A percentile compares a stretch with the other conserved stretches of the same genome.
phyloP scores from a whole-genome alignment of 2,329 filamentous ascomycete genomes.

The Xylaria sp. region DNA sequence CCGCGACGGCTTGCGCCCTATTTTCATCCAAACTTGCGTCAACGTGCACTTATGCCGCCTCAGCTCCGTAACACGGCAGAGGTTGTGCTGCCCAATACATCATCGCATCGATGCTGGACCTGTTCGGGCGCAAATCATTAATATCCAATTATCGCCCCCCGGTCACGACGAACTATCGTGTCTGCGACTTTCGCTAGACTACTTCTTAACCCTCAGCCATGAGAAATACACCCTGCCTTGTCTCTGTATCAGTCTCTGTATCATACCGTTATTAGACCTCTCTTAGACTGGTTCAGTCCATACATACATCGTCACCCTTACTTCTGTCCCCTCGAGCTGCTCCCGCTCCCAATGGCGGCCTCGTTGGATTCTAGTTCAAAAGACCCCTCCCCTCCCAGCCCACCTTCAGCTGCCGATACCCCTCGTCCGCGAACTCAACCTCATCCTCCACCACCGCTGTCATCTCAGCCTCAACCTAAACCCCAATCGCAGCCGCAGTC shows the following conservation, averaged over 20 bases:
- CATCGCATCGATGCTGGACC: constrained; percentile 24
- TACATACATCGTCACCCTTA: not conserved
- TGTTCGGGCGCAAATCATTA: constrained; percentile 26
- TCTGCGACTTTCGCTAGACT: not conserved
- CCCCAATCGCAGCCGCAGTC: constrained; percentile 29
- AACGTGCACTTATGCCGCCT: constrained; percentile 39
- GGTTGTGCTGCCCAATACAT: constrained; percentile 40
- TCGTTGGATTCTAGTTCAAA: constrained; percentile 37
- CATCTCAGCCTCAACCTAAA: constrained; percentile 21
- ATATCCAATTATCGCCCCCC: constrained; percentile 14
- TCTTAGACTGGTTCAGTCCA: not conserved
- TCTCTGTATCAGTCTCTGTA: constrained; percentile 30
- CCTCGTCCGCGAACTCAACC: constrained; percentile 31
- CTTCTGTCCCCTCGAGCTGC: constrained; percentile 41
- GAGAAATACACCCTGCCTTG: constrained; percentile 28
- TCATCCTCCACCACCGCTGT: constrained; percentile 28
- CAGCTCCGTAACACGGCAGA: constrained; percentile 41
- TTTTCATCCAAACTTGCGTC: constrained; percentile 18
- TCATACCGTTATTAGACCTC: constrained; percentile 7
- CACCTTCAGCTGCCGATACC: constrained; percentile 27
- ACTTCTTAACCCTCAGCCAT: constrained; percentile 33
- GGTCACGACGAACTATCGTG: constrained; percentile 15
- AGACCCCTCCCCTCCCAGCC: constrained; percentile 34
- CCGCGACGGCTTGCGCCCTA: constrained; percentile 15
- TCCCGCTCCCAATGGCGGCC: constrained; percentile 31